phyloP scores from a whole-genome alignment of 225 moss, liverwort and hornwort species.

The Sphagnum tenellum region DNA sequence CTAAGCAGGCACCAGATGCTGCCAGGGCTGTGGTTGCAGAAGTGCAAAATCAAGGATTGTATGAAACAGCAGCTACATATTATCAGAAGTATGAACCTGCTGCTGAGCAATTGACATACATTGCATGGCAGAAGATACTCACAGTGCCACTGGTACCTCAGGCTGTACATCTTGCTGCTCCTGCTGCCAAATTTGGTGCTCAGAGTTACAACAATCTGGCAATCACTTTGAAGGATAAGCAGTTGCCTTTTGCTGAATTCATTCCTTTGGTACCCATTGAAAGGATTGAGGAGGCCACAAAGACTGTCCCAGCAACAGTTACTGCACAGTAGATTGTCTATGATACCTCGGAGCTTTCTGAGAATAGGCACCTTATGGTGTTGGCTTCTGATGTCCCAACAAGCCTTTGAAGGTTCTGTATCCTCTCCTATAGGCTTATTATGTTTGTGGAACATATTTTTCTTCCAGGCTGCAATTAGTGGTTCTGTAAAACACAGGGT shows the following conservation, averaged over 20 bases:
- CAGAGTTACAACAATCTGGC: slow-evolving; percentile 19
- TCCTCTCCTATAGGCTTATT: too few species aligned
- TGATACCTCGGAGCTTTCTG: too few species aligned
- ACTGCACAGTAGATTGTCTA: too few species aligned
- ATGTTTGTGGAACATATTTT: too few species aligned
- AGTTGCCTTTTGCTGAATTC: slow-evolving; percentile 23
- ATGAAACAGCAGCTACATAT: slow-evolving; percentile 16
- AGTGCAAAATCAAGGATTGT: slow-evolving; percentile 19
- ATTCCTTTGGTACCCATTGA: slow-evolving; percentile 29
- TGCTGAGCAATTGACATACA: slow-evolving; percentile 20
- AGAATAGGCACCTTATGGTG: too few species aligned
- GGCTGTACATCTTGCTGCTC: slow-evolving; percentile 8
- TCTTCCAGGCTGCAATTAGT: too few species aligned
- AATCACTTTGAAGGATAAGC: slow-evolving; percentile 9
- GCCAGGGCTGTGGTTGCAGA: slow-evolving; percentile 9
- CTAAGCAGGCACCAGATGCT: slow-evolving; percentile 9
- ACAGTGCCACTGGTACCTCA: slow-evolving; percentile 27
- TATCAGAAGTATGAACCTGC: slow-evolving; percentile 34
- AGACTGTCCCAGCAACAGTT: too few species aligned
- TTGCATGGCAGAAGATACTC: slow-evolving; percentile 25
- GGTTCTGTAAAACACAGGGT: too few species aligned
- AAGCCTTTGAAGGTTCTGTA: too few species aligned
- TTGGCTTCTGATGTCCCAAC: too few species aligned
- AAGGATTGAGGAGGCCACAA: background rate
- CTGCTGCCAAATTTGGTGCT: slow-evolving; percentile 7